Evolutionary conservation across 2,329 filamentous ascomycete species (phyloP).

Genomic region (Botrytis medusae): DNA sequence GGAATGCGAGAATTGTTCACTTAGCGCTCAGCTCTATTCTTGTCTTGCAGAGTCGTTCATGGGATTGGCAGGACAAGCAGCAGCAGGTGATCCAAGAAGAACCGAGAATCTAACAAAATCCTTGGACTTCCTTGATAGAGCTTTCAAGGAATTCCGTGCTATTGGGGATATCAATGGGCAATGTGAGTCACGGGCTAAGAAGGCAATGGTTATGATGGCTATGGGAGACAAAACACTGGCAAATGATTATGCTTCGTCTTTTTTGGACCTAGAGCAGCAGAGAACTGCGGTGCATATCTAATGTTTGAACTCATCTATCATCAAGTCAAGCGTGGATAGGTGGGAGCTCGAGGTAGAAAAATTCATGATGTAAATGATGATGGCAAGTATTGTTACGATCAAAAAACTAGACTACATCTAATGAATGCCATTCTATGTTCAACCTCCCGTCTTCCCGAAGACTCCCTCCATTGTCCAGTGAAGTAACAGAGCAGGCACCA

Average conservation of each 20-base stretch:
- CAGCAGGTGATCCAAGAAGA: constrained; percentile 41
- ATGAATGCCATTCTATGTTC: constrained; percentile 22
- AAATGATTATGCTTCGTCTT: constrained; percentile 56
- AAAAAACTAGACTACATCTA: constrained; percentile 22
- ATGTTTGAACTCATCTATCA: not conserved
- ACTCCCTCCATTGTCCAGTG: constrained; percentile 1
- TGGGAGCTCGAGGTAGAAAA: constrained; percentile 23
- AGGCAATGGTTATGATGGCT: constrained; percentile 61
- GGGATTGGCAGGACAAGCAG: constrained; percentile 56
- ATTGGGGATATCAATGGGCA: constrained; percentile 59
- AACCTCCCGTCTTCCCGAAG: not conserved
- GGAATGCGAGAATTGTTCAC: constrained; percentile 56
- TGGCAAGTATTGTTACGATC: constrained; percentile 19
- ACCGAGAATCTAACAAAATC: constrained; percentile 50
- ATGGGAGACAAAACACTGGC: constrained; percentile 54
- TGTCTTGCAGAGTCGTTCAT: constrained; percentile 63
- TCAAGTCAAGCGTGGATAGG: not conserved
- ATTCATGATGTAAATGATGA: constrained; percentile 27
- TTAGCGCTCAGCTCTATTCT: constrained; percentile 59
- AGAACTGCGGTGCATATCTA: constrained; percentile 30
- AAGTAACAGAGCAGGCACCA: constrained; percentile 9
- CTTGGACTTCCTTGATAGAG: constrained; percentile 36
- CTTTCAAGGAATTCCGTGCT: constrained; percentile 51
- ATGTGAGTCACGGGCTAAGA: constrained; percentile 65
- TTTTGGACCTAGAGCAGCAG: constrained; percentile 50